phyloP scores from a whole-genome alignment of 2,329 filamentous ascomycete species.

The Oidium heveae region DNA sequence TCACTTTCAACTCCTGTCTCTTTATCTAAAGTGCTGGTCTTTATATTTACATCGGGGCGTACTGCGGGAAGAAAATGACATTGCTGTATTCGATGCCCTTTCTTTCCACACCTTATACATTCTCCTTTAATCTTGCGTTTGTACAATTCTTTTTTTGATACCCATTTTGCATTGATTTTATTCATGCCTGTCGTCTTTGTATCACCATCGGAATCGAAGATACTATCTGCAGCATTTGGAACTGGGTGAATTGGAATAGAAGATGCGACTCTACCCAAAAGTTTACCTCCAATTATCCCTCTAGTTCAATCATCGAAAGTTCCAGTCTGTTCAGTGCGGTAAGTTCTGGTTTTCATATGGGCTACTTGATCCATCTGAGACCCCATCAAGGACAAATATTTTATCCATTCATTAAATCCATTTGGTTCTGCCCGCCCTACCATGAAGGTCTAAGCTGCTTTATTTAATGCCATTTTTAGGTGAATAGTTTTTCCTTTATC shows the following conservation, averaged over 20 bases:
- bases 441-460: not conserved
- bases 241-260: too few relatives aligned
- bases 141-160: too few relatives aligned
- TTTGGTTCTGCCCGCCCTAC: not conserved
- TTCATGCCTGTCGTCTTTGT: not conserved
- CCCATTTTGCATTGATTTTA: too few relatives aligned
- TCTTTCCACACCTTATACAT: not conserved
- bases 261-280: too few relatives aligned
- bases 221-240: not conserved
- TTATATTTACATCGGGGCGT: not conserved
- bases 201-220: not conserved
- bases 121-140: not conserved
- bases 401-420: too few relatives aligned
- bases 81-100: not conserved
- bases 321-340: not conserved
- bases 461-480: not conserved
- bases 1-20: not conserved
- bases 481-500: not conserved
- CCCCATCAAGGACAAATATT: too few relatives aligned
- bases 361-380: too few relatives aligned
- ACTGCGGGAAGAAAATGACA: not conserved
- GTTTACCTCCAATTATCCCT: not conserved
- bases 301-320: not conserved
- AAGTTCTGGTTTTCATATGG: not conserved
- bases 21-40: not conserved